Base-by-base conservation (phyloP, 176 grass and related monocot genomes). In the Hsuehochloa calcarea region DNA sequence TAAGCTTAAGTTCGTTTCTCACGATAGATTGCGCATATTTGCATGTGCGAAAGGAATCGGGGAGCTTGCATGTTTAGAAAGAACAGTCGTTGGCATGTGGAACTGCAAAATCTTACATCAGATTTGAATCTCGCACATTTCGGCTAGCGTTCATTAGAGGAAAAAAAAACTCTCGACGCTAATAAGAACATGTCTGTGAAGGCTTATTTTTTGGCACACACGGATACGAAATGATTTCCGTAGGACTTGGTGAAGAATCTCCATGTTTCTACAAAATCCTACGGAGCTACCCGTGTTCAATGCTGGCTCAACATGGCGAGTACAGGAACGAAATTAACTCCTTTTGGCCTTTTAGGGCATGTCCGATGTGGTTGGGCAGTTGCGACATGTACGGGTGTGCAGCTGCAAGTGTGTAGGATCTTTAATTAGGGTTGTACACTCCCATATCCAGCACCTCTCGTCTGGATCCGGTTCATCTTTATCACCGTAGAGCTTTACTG, bases 291-390 rank as follows among this genome's bases (percentile, higher is more conserved):
- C 31, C 31, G 31, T 34, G 31, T 34, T 34, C 31, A 34, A 34
- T 34, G 31, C 52, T 5, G 20, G 17, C 19, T 8, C 51, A 67
- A 63, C 76, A 45, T 50, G 84, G 39, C 52, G 31, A 64, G 76
- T 23, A 63, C 66, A 71, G 4, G 54, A 63, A 20, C 65, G 68
- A 71, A 79, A 51, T 79, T 79, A 71, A 35, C 65, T 20, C 27
- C 27, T 22, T 44, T n/a, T 66, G 10, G 56, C 10, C 45, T 26
- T 56, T 29, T 17, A 31, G 22, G 68, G 22, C 11, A 4, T 29
- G 46, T 74, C 43, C 44, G 45, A 23, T 56, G 49, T 55, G 23
- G 41, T 55, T 87, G 31, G 31, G n/a, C 52, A 23, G 63, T 27
- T 41, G 72, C 23, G 14, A 56, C 49, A 46, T 7, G 23, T 7